Evolutionary conservation across 2,329 filamentous ascomycete species (phyloP).

Genomic region (Triangularia verruculosa): DNA sequence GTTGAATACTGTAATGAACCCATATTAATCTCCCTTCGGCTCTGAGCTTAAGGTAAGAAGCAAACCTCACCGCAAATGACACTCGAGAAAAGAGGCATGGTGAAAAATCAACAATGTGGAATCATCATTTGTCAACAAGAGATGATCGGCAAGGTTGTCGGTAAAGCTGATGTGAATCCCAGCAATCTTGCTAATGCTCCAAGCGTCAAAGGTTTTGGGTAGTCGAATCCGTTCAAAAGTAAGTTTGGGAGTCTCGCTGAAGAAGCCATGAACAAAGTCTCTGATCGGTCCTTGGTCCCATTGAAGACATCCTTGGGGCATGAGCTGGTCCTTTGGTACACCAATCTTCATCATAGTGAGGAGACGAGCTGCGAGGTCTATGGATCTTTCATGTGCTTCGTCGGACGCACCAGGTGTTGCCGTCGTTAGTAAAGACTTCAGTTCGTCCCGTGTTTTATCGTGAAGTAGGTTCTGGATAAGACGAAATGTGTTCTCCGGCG

Average conservation of each 20-base stretch:
- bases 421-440: background rate
- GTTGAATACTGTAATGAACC: background rate
- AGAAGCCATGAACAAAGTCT: background rate
- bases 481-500: background rate
- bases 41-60: background rate
- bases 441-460: background rate
- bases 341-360: background rate
- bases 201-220: background rate
- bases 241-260: background rate
- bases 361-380: background rate
- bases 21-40: background rate
- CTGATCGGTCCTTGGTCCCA: background rate
- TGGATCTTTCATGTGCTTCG: background rate
- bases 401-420: background rate
- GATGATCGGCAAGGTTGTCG: slow-evolving; percentile 7
- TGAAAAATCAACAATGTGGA: slow-evolving; percentile 7
- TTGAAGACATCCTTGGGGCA: background rate
- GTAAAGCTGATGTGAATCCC: slow-evolving; percentile 4
- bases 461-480: background rate
- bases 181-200: background rate
- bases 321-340: background rate
- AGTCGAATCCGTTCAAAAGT: background rate
- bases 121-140: slow-evolving; percentile 2
- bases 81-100: background rate
- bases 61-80: background rate